These are phyloP conservation scores for Neofusicoccum parvum DNA, from an alignment of 2,329 filamentous ascomycete species.

Conservation along the genomic window DNA sequence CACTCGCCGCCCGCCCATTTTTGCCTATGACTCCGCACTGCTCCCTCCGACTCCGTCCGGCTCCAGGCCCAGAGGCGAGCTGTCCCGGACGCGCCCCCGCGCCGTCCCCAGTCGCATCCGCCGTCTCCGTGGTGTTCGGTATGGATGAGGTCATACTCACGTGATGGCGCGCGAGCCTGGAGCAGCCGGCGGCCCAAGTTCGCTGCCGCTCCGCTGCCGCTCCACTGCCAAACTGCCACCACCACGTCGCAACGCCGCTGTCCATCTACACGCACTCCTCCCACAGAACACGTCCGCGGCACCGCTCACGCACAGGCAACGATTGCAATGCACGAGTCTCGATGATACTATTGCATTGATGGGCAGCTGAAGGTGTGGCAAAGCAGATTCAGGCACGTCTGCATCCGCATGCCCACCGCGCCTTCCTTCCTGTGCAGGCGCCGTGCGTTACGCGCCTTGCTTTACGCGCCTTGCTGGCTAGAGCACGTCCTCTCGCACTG, in stretches of 20 bases:
- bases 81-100: background rate
- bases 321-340: too few relatives aligned
- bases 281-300: too few relatives aligned
- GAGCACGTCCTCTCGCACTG: too few relatives aligned
- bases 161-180: background rate
- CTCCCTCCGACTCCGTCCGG: background rate
- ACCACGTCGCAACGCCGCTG: background rate
- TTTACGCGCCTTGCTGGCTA: too few relatives aligned
- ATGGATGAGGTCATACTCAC: conserved; percentile 7
- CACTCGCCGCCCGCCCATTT: background rate
- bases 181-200: background rate
- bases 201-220: background rate
- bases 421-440: too few relatives aligned
- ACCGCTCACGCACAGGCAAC: too few relatives aligned
- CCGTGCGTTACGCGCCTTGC: too few relatives aligned
- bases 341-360: too few relatives aligned
- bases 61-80: background rate
- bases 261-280: too few relatives aligned
- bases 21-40: background rate
- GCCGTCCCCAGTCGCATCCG: background rate
- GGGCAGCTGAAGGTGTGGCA: too few relatives aligned
- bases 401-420: too few relatives aligned
- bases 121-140: background rate
- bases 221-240: background rate
- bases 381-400: too few relatives aligned